Conservation (phyloP, 768 basidiomycete species). For the Rubroboletus pulcherrimus region DNA sequence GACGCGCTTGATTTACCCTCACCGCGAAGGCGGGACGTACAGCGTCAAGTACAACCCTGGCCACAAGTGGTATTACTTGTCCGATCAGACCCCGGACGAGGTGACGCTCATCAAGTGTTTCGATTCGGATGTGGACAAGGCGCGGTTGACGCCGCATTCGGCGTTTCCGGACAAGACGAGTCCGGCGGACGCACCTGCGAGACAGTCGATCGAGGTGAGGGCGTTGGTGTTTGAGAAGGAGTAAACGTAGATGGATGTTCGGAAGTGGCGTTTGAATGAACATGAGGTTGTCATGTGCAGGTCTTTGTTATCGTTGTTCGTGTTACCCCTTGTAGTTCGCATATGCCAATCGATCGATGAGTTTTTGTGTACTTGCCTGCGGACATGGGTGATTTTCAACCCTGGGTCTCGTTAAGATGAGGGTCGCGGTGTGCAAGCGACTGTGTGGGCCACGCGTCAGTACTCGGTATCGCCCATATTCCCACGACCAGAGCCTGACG, state of each 20-base stretch:
- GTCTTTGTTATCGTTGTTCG: no score
- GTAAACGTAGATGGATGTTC: conserved; percentile 5
- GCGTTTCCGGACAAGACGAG: conserved; percentile 36
- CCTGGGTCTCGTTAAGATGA: no score
- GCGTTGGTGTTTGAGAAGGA: conserved; percentile 37
- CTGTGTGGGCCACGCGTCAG: no score
- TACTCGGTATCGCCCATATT: conserved; percentile 6
- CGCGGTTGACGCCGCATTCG: conserved; percentile 28
- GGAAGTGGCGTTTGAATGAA: no score
- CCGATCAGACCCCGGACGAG: conserved; percentile 10
- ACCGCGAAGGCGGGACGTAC: conserved; percentile 21
- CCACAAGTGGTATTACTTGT: conserved; percentile 38
- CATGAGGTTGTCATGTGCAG: no score
- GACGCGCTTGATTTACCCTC: conserved; percentile 32
- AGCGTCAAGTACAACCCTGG: conserved; percentile 32
- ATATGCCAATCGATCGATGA: no score
- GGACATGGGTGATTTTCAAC: no score
- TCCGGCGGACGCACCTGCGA: conserved; percentile 29
- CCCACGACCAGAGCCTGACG: conserved; percentile 26
- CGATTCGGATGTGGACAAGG: conserved; percentile 36
- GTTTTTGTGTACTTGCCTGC: no score
- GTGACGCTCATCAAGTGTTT: conserved; percentile 40
- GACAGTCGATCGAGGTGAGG: conserved; percentile 41
- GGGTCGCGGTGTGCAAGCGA: no score
- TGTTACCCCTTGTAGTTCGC: no score